Conservation (phyloP, 108 stramenopile genomes). For the Cyclostephanos tholiformis region DNA sequence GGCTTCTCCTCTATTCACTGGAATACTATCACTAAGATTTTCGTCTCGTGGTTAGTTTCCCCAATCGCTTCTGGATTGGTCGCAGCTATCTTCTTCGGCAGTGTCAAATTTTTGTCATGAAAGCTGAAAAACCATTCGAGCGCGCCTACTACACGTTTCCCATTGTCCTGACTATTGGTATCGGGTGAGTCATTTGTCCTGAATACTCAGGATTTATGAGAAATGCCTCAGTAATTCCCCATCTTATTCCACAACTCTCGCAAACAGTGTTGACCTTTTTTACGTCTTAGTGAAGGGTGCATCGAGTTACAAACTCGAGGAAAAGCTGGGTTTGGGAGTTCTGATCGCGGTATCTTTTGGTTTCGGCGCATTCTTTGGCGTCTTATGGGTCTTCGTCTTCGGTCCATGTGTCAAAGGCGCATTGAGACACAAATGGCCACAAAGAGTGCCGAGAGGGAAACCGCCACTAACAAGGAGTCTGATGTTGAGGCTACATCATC, state of each 20-base stretch:
- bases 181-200: constrained; percentile 42
- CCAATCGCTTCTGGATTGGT: constrained; percentile 53
- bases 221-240: no score
- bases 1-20: constrained; percentile 53
- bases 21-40: no score
- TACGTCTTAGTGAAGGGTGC: constrained; percentile 7
- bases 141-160: constrained; percentile 58
- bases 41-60: constrained; percentile 64
- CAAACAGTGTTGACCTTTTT: constrained; percentile 20
- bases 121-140: constrained; percentile 40
- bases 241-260: background rate
- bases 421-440: constrained; percentile 7
- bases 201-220: no score
- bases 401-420: constrained; percentile 32
- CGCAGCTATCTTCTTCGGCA: constrained; percentile 45
- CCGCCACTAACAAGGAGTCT: background rate
- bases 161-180: constrained; percentile 45
- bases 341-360: constrained; percentile 19
- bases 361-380: constrained; percentile 24
- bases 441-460: no score
- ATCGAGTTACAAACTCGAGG: constrained; percentile 15
- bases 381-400: constrained; percentile 34
- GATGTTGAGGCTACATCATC: constrained; percentile 3
- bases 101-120: constrained; percentile 34
- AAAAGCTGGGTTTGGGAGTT: background rate